Conservation (phyloP, 176 grass and related monocot species). For the barley (Hordeum vulgare) region DNA sequence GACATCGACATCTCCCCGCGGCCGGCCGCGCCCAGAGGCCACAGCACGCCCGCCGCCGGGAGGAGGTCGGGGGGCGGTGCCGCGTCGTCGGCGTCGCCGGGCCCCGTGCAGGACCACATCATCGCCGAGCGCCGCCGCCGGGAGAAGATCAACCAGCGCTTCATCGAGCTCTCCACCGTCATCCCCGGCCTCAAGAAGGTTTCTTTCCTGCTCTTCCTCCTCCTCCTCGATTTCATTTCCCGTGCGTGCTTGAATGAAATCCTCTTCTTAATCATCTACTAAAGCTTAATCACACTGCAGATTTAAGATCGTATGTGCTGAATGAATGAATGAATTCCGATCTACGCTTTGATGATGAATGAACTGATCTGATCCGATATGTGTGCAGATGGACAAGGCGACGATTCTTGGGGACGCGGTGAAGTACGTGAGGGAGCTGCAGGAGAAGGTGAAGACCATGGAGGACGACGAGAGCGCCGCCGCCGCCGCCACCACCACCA, state of each 20-base stretch:
- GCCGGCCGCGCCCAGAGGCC: background rate
- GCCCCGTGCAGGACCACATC: conserved; percentile 59
- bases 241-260: background rate
- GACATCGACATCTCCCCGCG: background rate
- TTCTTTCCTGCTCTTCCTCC: background rate
- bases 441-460: conserved; percentile 52
- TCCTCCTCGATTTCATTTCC: background rate
- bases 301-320: background rate
- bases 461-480: conserved; percentile 24
- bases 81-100: background rate
- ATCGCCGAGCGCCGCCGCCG: conserved; percentile 66
- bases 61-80: background rate
- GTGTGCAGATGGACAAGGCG: conserved; percentile 72
- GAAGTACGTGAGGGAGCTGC: conserved; percentile 61
- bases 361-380: background rate
- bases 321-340: background rate
- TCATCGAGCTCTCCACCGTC: conserved; percentile 73
- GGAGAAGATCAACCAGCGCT: conserved; percentile 78
- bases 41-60: background rate
- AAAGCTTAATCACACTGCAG: background rate
- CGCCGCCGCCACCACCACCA: background rate
- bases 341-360: background rate
- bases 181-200: conserved; percentile 85
- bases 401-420: conserved; percentile 77
- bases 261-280: background rate